Evolutionary conservation across 108 stramenopile species (phyloP).

Genomic region (Asterionellopsis glacialis): DNA sequence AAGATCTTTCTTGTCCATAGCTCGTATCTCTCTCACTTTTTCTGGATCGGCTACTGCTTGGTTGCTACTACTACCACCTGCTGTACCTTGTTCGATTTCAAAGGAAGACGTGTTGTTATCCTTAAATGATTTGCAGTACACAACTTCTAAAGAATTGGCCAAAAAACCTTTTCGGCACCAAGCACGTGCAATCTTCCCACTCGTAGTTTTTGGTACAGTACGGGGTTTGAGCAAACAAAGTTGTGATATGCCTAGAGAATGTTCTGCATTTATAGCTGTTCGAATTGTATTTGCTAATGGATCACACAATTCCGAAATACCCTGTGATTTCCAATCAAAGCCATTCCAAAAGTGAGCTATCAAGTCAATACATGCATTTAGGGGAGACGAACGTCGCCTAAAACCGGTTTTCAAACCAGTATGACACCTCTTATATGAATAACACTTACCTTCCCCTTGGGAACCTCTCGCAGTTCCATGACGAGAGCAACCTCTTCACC

Average conservation of each 20-base stretch:
- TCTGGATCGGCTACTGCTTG: conserved; percentile 1
- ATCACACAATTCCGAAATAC: conserved; percentile 21
- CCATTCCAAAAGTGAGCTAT: background rate
- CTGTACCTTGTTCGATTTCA: conserved; percentile 15
- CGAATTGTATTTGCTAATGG: conserved; percentile 44
- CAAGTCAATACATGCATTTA: background rate
- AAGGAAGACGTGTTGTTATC: conserved; percentile 8
- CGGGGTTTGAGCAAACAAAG: conserved; percentile 81
- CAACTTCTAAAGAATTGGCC: conserved; percentile 47
- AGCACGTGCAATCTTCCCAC: conserved; percentile 96
- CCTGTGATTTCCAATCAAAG: too few species aligned
- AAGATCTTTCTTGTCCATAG: conserved; percentile 55
- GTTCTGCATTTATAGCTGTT: conserved; percentile 69
- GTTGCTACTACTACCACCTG: background rate
- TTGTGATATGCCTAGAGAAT: conserved; percentile 59
- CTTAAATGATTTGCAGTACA: conserved; percentile 53
- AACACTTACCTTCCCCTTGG: conserved; percentile 11
- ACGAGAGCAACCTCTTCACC: conserved; percentile 80
- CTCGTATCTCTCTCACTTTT: conserved; percentile 29
- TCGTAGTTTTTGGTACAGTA: conserved; percentile 96
- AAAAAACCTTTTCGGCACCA: conserved; percentile 85
- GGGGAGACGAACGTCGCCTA: background rate
- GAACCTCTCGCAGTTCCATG: conserved; percentile 78
- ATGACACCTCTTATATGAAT: background rate
- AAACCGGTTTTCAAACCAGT: background rate